These are phyloP conservation scores for Nitzschia inconspicua DNA, from an alignment of 108 stramenopile species.

Conservation along the genomic window DNA sequence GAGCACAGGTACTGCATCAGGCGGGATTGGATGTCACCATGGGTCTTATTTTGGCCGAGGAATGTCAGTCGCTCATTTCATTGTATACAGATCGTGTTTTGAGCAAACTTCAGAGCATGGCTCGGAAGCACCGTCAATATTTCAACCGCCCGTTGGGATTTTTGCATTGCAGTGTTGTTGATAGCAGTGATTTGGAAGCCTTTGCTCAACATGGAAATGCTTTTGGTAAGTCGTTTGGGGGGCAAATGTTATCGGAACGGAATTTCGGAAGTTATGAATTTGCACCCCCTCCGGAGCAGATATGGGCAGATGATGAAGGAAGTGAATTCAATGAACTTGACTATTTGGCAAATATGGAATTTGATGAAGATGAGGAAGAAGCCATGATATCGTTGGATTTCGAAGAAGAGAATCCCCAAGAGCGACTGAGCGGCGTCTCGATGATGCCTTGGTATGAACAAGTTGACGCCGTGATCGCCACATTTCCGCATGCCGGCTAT, in stretches of 20 bases:
- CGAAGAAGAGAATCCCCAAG: conserved; percentile 56
- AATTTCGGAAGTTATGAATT: conserved; percentile 83
- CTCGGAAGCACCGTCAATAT: conserved; percentile 52
- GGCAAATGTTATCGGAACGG: conserved; percentile 60
- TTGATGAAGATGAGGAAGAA: conserved; percentile 44
- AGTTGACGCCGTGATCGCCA: conserved; percentile 76
- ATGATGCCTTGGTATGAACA: conserved; percentile 90
- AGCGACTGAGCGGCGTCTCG: conserved; percentile 41
- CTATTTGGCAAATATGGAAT: conserved; percentile 35
- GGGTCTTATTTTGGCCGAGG: conserved; percentile 41
- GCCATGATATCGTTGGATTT: conserved; percentile 45
- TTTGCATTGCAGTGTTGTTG: conserved; percentile 84
- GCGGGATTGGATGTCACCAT: conserved; percentile 67
- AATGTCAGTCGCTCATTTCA: conserved; percentile 52
- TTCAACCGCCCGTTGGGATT: conserved; percentile 72
- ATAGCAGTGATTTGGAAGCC: conserved; percentile 74
- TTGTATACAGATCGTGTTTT: conserved; percentile 50
- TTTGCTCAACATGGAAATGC: conserved; percentile 81
- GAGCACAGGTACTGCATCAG: conserved; percentile 58
- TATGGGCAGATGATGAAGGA: conserved; percentile 52
- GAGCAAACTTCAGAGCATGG: conserved; percentile 61
- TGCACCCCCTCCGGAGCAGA: conserved; percentile 73
- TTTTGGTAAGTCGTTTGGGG: conserved; percentile 79
- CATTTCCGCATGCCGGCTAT: conserved; percentile 62
- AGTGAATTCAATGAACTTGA: background rate